Evolutionary conservation across 179 eudicot species (phyloP), one percentile per base, ranked within the genome.

Genomic region (Camellia oleifera): DNA sequence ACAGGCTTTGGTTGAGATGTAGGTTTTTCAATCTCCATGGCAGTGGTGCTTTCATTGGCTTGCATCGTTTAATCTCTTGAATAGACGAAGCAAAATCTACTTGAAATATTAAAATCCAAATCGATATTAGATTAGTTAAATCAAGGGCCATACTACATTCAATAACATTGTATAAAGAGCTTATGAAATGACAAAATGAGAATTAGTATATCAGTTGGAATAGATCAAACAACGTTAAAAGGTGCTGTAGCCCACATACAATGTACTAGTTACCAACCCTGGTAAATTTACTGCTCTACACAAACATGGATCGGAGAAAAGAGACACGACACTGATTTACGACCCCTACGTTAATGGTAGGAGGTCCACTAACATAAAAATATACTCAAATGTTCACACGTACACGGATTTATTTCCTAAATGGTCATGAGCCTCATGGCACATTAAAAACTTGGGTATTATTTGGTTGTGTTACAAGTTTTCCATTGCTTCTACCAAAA

Each of bases 11-110:
- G 76, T 12, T 72, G 78, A 15, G 86, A 62, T 20, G 77, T 4
- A 75, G 65, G 75, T 14, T 73, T 79, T 46, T 88, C 93, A 20
- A 90, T 84, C 82, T 91, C 95, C 93, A 91, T 91, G 26, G 89
- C 50, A 32, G 69, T 82, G 53, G 82, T 54, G 68, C 75, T 71
- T 79, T 76, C 76, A 48, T 72, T 72, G 4, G 82, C 70, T 78
- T 79, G 65, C 84, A 80, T 79, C 63, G 54, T 69, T 54, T 4
- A 17, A 7, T 64, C 63, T 52, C 61, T 77, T 4, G 8, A 48
- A 69, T 77, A 65, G 53, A 77, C 50, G 5, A 11, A 26, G 15
- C 60, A 65, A 77, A 65, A 66, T 7, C 5, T 45, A 61, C 11
- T 44, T 66, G 60, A 50, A 71, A 50, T 46, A n/a, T n/a, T 53